A percentile compares a stretch with the other conserved stretches of the same genome.
These are phyloP conservation scores for Mucor circinelloides DNA, from an alignment of 371 early-diverging fungal species.

Conservation along the genomic window DNA sequence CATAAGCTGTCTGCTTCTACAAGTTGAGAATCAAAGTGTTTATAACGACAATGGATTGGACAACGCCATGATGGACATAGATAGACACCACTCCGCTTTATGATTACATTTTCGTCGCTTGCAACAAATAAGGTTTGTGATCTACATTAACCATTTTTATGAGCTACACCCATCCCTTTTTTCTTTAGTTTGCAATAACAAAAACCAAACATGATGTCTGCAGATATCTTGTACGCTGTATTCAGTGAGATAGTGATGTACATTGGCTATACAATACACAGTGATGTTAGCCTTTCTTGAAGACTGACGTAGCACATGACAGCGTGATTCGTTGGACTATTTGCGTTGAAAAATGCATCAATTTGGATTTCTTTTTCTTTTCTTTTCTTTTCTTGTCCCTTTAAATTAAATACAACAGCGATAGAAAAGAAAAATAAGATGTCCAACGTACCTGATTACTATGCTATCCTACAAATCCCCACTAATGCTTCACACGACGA, in stretches of 20 bases:
- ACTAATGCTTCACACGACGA: constrained; percentile 25
- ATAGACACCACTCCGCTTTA: no score
- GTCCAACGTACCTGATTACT: constrained; percentile 33
- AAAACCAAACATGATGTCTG: background rate
- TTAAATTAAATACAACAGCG: background rate
- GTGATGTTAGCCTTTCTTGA: background rate
- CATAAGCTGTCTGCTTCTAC: no score
- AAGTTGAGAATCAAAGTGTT: no score
- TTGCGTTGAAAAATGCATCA: background rate
- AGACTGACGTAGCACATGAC: background rate
- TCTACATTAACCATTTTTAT: background rate
- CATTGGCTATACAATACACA: background rate
- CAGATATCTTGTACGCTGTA: background rate
- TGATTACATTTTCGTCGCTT: background rate
- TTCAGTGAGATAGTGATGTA: background rate
- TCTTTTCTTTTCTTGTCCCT: background rate
- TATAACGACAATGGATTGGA: no score
- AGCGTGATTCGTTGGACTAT: background rate
- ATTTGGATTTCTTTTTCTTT: background rate
- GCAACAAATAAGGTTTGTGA: background rate
- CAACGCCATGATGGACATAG: no score
- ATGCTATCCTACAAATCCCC: constrained; percentile 21
- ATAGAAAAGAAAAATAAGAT: constrained; percentile 11
- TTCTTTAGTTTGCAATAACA: background rate
- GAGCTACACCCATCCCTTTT: background rate